Conservation (phyloP, 768 basidiomycete genomes). For the Aureoboletus auriporus region DNA sequence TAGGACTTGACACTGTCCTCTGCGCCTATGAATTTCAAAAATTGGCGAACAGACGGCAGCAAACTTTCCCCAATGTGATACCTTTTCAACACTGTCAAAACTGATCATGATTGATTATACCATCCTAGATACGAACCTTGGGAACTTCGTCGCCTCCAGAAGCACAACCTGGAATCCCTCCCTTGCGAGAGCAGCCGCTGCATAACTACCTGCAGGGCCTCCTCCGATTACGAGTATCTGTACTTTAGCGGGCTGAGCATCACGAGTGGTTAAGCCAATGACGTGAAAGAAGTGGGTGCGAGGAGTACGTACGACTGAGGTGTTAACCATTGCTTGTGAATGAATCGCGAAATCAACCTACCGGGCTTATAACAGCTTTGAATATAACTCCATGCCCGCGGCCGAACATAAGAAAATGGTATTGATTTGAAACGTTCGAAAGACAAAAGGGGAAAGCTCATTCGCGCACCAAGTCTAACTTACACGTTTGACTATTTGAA, state of each 20-base stretch:
- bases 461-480: too few species aligned
- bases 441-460: too few species aligned
- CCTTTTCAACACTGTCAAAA: neutral
- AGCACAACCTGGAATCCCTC: slow-evolving; percentile 11
- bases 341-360: too few species aligned
- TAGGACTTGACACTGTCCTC: slow-evolving; percentile 6
- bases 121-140: slow-evolving; percentile 2
- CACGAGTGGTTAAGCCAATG: neutral
- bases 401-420: too few species aligned
- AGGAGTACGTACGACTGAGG: neutral
- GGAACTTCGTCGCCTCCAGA: slow-evolving; percentile 9
- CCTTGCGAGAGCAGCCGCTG: slow-evolving; percentile 5
- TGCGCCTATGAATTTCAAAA: slow-evolving; percentile 8
- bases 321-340: neutral
- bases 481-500: too few species aligned
- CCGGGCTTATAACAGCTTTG: too few species aligned
- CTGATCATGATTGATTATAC: too few species aligned
- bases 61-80: slow-evolving; percentile 16
- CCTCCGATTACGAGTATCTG: slow-evolving; percentile 13
- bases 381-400: too few species aligned
- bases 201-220: slow-evolving; percentile 11
- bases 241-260: neutral
- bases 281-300: neutral
- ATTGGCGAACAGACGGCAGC: slow-evolving; percentile 5
- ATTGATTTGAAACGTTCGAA: too few species aligned